Evolutionary conservation across 345 rosid genomes (phyloP).

Genomic region (Pistacia integerrima): DNA sequence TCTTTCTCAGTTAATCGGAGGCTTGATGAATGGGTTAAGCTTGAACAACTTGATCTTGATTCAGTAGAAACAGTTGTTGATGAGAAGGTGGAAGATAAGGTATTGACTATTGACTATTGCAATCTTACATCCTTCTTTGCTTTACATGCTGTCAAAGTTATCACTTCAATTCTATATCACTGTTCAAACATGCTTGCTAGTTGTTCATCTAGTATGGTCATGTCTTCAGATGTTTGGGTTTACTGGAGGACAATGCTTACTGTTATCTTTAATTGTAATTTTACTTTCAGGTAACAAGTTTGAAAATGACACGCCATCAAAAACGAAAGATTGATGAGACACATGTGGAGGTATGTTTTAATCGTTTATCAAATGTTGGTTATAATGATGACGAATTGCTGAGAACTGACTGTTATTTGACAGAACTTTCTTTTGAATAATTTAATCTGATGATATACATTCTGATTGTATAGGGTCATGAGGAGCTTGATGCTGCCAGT

Average conservation of each 20-base stretch:
- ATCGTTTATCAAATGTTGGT: neutral
- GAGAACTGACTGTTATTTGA: neutral
- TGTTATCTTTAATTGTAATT: constrained; percentile 15
- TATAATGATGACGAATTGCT: neutral
- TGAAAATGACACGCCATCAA: constrained; percentile 99
- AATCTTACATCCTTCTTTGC: neutral
- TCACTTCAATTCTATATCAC: too few species aligned
- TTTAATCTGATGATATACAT: constrained; percentile 11
- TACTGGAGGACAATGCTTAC: constrained; percentile 2
- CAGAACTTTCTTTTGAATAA: neutral
- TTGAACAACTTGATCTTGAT: constrained; percentile 87
- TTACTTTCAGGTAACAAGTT: constrained; percentile 70
- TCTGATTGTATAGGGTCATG: constrained; percentile 69
- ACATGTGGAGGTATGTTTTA: constrained; percentile 72
- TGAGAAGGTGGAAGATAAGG: constrained; percentile 99
- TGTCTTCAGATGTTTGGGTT: neutral
- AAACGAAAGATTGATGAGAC: constrained; percentile 97
- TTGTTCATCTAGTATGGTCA: neutral
- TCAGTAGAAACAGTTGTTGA: constrained; percentile 91
- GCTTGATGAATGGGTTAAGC: constrained; percentile 97
- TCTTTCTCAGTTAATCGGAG: constrained; percentile 79
- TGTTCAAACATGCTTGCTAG: neutral
- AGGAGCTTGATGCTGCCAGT: constrained; percentile 99
- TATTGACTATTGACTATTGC: constrained; percentile 20
- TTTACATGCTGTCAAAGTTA: neutral